Conservation (phyloP, 805 yeast species). For the Ogataea pini region DNA sequence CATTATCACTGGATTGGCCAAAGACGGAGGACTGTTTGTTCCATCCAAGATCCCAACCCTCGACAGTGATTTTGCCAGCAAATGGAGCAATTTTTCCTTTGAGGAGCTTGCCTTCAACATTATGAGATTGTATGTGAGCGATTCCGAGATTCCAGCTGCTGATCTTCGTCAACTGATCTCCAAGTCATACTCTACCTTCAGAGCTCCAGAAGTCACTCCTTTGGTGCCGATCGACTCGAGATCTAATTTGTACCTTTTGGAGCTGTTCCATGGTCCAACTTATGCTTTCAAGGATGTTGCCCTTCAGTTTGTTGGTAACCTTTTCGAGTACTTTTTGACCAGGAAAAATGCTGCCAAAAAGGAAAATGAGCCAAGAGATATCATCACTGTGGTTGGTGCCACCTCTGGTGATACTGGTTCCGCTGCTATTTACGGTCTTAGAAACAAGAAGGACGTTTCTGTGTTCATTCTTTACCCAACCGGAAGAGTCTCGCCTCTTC, state of each 20-base stretch:
- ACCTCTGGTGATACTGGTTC: conserved; percentile 99
- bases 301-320: conserved; percentile 93
- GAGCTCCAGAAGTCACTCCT: conserved; percentile 88
- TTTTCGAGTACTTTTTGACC: conserved; percentile 86
- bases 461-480: conserved; percentile 96
- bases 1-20: conserved; percentile 87
- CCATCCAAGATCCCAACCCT: conserved; percentile 81
- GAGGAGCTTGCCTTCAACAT: conserved; percentile 86
- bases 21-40: conserved; percentile 93
- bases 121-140: conserved; percentile 73
- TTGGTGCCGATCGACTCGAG: conserved; percentile 53
- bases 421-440: conserved; percentile 96
- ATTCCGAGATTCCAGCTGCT: conserved; percentile 67
- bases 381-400: conserved; percentile 96
- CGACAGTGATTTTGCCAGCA: conserved; percentile 49
- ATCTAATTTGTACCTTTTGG: conserved; percentile 72
- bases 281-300: conserved; percentile 99
- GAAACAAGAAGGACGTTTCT: conserved; percentile 97
- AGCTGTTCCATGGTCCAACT: conserved; percentile 98
- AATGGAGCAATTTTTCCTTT: conserved; percentile 77
- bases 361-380: conserved; percentile 61
- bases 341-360: conserved; percentile 62
- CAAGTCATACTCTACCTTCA: conserved; percentile 87
- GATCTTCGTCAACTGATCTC: conserved; percentile 65
- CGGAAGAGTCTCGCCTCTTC: conserved; percentile 96